phyloP scores from a whole-genome alignment of 164 flowering plant genomes.

The Hamamelis virginiana region DNA sequence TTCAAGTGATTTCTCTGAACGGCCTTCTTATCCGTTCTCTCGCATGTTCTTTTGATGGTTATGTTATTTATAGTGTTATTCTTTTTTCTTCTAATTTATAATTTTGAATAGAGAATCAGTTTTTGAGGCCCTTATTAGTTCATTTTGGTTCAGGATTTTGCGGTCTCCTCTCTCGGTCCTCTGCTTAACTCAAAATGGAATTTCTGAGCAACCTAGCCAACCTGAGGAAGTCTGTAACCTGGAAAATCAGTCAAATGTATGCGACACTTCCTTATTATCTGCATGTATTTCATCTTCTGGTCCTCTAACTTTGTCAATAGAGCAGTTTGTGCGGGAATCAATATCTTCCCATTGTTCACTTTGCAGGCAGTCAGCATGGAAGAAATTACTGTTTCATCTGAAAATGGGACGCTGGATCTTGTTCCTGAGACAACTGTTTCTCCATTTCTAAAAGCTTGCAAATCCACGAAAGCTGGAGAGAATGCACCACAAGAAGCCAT shows the following conservation, averaged over 20 bases:
- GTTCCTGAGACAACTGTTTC: constrained; percentile 25
- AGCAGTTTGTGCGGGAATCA: constrained; percentile 33
- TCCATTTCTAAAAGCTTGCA: constrained; percentile 28
- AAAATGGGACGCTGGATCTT: constrained; percentile 25
- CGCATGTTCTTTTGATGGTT: background rate
- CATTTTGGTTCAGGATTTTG: constrained; percentile 53
- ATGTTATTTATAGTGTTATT: background rate
- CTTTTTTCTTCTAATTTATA: background rate
- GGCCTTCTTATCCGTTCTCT: background rate
- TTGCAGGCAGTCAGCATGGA: constrained; percentile 25
- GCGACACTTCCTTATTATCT: constrained; percentile 3
- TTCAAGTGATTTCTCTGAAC: background rate
- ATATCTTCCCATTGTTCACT: constrained; percentile 14
- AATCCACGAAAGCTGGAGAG: constrained; percentile 67
- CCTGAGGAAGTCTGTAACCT: constrained; percentile 16
- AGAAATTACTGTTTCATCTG: constrained; percentile 28
- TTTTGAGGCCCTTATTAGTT: background rate
- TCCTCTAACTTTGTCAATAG: constrained; percentile 7
- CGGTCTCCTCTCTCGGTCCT: constrained; percentile 53
- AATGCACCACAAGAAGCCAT: constrained; percentile 57
- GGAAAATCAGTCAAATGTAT: constrained; percentile 23
- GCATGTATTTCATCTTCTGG: constrained; percentile 10
- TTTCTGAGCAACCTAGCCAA: constrained; percentile 17
- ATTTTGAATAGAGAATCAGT: background rate
- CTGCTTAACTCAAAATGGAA: constrained; percentile 22